Base-by-base conservation (phyloP, 2,329 filamentous ascomycete genomes). In the Claviceps fusiformis region DNA sequence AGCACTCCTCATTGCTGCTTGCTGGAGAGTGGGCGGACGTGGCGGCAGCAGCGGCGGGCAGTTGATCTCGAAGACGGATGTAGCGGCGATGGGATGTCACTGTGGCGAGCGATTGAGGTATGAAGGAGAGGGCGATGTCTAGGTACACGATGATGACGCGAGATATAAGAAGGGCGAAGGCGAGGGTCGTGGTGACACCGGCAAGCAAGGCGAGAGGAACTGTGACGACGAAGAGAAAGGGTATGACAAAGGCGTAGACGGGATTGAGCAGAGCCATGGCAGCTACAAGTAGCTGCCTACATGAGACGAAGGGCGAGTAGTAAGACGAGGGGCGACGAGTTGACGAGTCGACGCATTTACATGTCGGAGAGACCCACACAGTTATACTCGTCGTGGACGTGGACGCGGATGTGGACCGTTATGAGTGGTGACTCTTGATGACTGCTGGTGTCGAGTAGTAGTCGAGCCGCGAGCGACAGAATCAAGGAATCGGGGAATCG, bases 151-250 rank as follows among this genome's bases (percentile, higher is more conserved):
- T 64, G 49, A 78, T 70, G 29, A 83, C 76, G 29, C 83, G 77
- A 58, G 84, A 68, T 62, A 80, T 75, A 51, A 87, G 75, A 41
- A 85, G 73, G 43, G 77, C 72, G 59, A 84, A 79, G 44, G 84
- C 81, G 50, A 86, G 61, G 5, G 74, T 75, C 54, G 83, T 82
- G 37, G 84, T 87, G 59, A 86, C 69, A 59, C 75, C 77, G 53
- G 84, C 84, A 54, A 82, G 77, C 52, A 86, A 64, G 60, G 80
- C 75, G 54, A 87, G 74, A 9, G 84, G 83, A 13, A 86, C 69
- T 27, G 82, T 82, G 62, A 84, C 72, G 59, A 85, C 59, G 62
- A 81, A 74, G 59, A 86, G 71, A 62, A 85, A 75, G n/a, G 82
- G 82, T 53, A 85, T 73, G 53, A 82, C 70, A 51, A 86, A 66